phyloP scores from a whole-genome alignment of 2,329 filamentous ascomycete species.

The Helminthosporium solani region DNA sequence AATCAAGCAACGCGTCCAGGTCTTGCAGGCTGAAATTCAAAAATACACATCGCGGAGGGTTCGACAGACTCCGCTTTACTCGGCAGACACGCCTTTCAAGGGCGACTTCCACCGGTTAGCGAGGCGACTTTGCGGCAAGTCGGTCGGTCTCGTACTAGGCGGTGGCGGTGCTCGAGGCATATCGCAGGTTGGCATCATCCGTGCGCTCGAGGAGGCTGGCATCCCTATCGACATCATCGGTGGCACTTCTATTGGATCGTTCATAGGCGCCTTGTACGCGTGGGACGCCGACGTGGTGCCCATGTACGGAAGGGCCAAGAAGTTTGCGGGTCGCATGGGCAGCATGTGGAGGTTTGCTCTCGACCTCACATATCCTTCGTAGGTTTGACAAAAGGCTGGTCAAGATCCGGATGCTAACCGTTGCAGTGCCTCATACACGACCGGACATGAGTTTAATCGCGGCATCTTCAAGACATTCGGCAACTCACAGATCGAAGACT shows the following conservation, averaged over 20 bases:
- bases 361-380: conserved; percentile 90
- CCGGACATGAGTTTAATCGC: conserved; percentile 97
- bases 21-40: conserved; percentile 93
- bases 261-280: conserved; percentile 92
- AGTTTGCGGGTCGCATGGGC: conserved; percentile 97
- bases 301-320: conserved; percentile 95
- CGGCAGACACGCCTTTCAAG: conserved; percentile 88
- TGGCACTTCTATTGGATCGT: conserved; percentile 93
- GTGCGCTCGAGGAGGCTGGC: conserved; percentile 91
- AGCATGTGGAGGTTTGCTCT: conserved; percentile 98
- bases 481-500: conserved; percentile 96
- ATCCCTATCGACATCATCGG: conserved; percentile 95
- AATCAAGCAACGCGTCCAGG: conserved; percentile 89
- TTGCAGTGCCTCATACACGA: conserved; percentile 79
- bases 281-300: conserved; percentile 95
- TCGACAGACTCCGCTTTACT: conserved; percentile 85
- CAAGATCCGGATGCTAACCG: conserved; percentile 12
- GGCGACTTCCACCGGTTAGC: conserved; percentile 95
- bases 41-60: conserved; percentile 95
- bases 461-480: conserved; percentile 99
- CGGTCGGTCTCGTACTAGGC: conserved; percentile 88
- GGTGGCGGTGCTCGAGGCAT: conserved; percentile 92
- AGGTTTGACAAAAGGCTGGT: conserved; percentile 19
- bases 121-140: conserved; percentile 86
- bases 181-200: conserved; percentile 89